Conservation (phyloP, 1,284 basidiomycete species). For the Neolentinus lepideus region DNA sequence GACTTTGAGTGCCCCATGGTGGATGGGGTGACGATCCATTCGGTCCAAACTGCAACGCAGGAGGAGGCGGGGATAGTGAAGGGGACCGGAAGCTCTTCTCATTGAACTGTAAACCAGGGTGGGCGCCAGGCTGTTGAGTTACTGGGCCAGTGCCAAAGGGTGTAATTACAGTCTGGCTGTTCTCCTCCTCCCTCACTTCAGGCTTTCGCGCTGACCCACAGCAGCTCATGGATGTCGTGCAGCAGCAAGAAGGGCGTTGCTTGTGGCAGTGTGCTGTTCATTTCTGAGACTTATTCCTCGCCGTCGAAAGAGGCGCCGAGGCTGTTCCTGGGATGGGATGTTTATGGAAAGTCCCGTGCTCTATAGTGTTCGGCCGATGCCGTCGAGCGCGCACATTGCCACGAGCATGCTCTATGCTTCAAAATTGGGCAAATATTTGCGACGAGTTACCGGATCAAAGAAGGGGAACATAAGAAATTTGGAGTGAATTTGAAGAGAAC, state of each 20-base stretch:
- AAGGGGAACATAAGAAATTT: not conserved
- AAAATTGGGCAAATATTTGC: not conserved
- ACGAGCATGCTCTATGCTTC: not conserved
- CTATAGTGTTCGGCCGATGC: not conserved
- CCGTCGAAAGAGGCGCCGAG: not conserved
- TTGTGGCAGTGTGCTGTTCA: not conserved
- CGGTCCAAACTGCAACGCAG: conserved; percentile 23
- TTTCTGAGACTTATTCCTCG: not conserved
- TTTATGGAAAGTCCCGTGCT: not conserved
- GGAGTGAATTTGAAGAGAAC: not conserved
- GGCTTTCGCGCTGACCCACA: conserved; percentile 39
- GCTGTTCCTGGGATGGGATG: not conserved
- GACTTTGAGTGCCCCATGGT: not conserved
- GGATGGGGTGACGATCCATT: conserved; percentile 13
- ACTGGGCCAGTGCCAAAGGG: conserved; percentile 20
- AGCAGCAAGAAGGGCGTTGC: not conserved
- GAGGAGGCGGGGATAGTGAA: conserved; percentile 35
- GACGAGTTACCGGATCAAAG: not conserved
- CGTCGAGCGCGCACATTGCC: not conserved
- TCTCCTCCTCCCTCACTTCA: conserved; percentile 15
- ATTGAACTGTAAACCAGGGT: conserved; percentile 17
- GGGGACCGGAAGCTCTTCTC: conserved; percentile 31
- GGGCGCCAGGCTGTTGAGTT: conserved; percentile 43
- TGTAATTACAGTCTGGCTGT: conserved; percentile 16
- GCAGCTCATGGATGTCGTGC: conserved; percentile 39